A percentile compares a stretch with the other conserved stretches of the same genome.
Evolutionary conservation across 805 yeast species (phyloP).

Genomic region (Saccharomycopsis oosterbeekiorum): DNA sequence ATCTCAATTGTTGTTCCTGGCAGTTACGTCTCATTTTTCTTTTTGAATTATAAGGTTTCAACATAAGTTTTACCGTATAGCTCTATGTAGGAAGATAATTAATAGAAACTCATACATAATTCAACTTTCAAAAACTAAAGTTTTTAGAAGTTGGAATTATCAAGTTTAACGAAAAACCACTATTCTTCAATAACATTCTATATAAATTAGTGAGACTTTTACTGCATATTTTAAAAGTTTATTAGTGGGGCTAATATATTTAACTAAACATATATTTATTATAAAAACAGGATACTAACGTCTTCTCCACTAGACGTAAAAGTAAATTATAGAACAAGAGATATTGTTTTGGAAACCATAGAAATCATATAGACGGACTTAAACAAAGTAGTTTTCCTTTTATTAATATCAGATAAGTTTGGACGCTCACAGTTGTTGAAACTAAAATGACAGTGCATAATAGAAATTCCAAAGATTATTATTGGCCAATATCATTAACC

Average conservation of each 20-base stretch:
- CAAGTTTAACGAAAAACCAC: background rate
- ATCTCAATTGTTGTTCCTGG: no score
- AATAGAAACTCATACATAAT: no score
- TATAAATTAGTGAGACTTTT: no score
- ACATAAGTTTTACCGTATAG: no score
- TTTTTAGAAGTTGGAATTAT: background rate
- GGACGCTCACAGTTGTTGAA: no score
- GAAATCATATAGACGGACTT: background rate
- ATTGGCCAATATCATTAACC: constrained; percentile 19
- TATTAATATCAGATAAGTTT: no score
- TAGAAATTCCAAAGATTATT: background rate
- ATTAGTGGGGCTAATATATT: background rate
- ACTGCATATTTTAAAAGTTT: background rate
- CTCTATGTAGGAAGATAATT: no score
- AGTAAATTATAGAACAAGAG: background rate
- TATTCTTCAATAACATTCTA: background rate
- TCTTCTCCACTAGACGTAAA: background rate
- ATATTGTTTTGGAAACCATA: background rate
- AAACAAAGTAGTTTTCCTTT: no score
- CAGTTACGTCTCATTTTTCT: no score
- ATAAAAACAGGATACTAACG: background rate
- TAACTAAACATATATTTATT: background rate
- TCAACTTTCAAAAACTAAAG: no score
- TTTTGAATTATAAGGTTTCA: no score
- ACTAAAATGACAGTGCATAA: no score